Percentiles rank a stretch among this genome's conserved stretches.
Conservation (phyloP, 306 rosid species). For the Corylus americana region DNA sequence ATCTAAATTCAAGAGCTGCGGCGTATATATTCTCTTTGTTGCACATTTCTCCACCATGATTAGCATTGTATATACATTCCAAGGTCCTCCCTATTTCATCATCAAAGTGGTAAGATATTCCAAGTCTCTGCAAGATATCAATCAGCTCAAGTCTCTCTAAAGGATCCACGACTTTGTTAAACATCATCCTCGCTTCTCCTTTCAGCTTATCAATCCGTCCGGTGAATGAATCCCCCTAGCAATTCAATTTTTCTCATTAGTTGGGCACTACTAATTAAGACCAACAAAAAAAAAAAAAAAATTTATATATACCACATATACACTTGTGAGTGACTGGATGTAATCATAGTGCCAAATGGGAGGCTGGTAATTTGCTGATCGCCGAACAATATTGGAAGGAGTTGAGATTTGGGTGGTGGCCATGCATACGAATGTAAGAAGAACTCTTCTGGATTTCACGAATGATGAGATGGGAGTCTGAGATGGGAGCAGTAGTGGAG, state of each 20-base stretch:
- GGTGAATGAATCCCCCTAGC: slow-evolving; percentile 13
- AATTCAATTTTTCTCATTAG: neutral
- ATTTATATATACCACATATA: neutral
- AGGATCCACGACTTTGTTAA: neutral
- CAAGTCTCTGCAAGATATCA: slow-evolving; percentile 24
- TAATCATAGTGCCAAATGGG: slow-evolving; percentile 24
- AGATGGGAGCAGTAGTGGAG: neutral
- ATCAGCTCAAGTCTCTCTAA: slow-evolving; percentile 22
- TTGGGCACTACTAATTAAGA: too few relatives aligned
- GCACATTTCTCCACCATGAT: neutral
- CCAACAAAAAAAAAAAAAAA: too few relatives aligned
- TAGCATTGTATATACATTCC: neutral
- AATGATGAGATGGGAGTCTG: neutral
- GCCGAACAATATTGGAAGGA: neutral
- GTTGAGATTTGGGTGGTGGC: neutral
- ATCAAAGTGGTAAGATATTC: slow-evolving; percentile 25
- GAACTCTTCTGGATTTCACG: neutral
- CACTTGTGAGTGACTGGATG: slow-evolving; percentile 12
- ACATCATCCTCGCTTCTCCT: slow-evolving; percentile 9
- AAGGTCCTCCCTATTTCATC: slow-evolving; percentile 7
- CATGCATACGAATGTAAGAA: neutral
- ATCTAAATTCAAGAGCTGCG: slow-evolving; percentile 25
- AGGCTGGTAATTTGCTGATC: slow-evolving; percentile 28
- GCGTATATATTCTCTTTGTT: slow-evolving; percentile 8
- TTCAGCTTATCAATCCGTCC: neutral